Conservation (phyloP, 2,329 filamentous ascomycete genomes). For the Sphaceloma murrayae region DNA sequence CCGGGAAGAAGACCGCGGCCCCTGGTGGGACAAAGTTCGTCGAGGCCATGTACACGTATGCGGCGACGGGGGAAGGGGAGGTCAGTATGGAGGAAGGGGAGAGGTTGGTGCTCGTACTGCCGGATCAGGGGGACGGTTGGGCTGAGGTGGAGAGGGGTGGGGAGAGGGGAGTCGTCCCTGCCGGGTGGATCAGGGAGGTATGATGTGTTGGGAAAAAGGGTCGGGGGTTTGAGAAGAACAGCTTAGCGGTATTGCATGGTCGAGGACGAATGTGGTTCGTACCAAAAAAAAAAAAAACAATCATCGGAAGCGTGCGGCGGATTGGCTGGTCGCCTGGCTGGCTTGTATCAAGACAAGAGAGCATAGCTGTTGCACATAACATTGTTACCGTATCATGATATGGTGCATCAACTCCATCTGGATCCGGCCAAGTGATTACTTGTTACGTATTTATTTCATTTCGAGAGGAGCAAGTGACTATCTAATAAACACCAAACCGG, state of each 20-base stretch:
- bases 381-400: too few species aligned
- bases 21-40: conserved; percentile 55
- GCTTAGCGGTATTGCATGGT: conserved; percentile 1
- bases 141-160: conserved; percentile 83
- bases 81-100: conserved; percentile 88
- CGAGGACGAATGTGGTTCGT: too few species aligned
- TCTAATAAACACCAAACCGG: too few species aligned
- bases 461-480: too few species aligned
- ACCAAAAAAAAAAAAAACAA: too few species aligned
- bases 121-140: conserved; percentile 90
- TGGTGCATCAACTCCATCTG: too few species aligned
- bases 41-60: conserved; percentile 86
- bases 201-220: background rate
- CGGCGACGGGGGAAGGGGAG: conserved; percentile 74
- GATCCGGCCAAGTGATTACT: too few species aligned
- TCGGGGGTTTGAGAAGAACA: background rate
- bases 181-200: conserved; percentile 79
- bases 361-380: too few species aligned
- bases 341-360: too few species aligned
- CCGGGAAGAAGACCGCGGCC: conserved; percentile 41
- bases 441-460: too few species aligned
- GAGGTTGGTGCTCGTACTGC: conserved; percentile 77
- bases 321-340: too few species aligned
- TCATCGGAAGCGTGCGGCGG: too few species aligned
- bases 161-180: conserved; percentile 77